Evolutionary conservation across 2,329 filamentous ascomycete species (phyloP), one percentile per base, ranked within the genome.

Genomic region (Plenodomus tracheiphilus): DNA sequence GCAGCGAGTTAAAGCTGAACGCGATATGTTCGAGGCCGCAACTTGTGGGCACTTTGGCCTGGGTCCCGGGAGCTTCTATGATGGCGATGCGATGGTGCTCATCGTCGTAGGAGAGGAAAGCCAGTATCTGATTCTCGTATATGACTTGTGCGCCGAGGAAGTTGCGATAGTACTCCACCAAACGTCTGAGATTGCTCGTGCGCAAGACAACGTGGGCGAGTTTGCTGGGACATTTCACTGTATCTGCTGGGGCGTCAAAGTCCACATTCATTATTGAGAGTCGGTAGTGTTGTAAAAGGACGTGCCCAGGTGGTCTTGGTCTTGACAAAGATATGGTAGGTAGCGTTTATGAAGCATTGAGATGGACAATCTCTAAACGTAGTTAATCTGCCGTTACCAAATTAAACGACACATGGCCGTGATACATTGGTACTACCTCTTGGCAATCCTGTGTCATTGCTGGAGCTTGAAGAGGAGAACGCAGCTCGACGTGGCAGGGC

Each of bases 1-100:
- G 19, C 4, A 79, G 54, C 0, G 59, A 68, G 16, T 55, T 40
- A 51, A 72, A 77, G 1, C 70, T 65, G 54, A 79, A 79, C 18
- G 76, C 71, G 17, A 78, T 65, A 56, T 79, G 77, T 38, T 54
- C 43, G 2, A 79, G 49, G 1, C 75, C 75, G 7, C 61, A 59
- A 5, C 53, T 58, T 21, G 51, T 53, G 5, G 10, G n/a, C 6
- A 39, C 47, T 6, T 56, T 51, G 7, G 22, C 22, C 10, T 25
- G 22, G 22, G 22, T 25, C 22, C 22, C 22, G 10, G 22, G 22
- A 10, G 72, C 30, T 3, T 49, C 43, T 16, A 68, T n/a, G 32
- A 80, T 65, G 13, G 74, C 77, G 22, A 79, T 65, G 32, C 78
- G 76, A 56, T 80, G 78, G 51, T 79, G 77, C 56, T 79, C 77